Conservation (phyloP, 345 rosid genomes). For the Lepidium didymum region DNA sequence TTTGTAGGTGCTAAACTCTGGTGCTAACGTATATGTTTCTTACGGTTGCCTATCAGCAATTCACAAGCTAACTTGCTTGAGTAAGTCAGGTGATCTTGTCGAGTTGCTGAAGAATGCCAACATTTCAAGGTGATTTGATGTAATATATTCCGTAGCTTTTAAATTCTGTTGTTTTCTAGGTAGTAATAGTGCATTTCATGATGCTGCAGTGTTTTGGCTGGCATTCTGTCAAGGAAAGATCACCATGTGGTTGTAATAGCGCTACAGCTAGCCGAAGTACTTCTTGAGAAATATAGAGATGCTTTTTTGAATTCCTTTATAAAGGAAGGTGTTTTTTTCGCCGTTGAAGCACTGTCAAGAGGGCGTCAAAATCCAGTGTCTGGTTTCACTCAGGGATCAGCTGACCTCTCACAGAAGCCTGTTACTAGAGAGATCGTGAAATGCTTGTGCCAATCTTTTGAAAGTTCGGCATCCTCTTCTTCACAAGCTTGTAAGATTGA, state of each 20-base stretch:
- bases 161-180: slow-evolving; percentile 5
- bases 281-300: slow-evolving; percentile 63
- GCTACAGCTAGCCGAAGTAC: slow-evolving; percentile 57
- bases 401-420: slow-evolving; percentile 41
- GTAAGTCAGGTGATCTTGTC: slow-evolving; percentile 58
- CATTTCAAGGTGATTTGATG: slow-evolving; percentile 57
- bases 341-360: slow-evolving; percentile 56
- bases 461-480: slow-evolving; percentile 30
- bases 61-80: slow-evolving; percentile 55
- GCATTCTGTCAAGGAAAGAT: slow-evolving; percentile 77
- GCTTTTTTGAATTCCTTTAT: slow-evolving; percentile 57
- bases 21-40: slow-evolving; percentile 67
- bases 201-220: slow-evolving; percentile 78
- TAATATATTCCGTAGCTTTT: slow-evolving; percentile 2
- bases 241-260: slow-evolving; percentile 67
- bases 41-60: slow-evolving; percentile 76
- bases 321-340: slow-evolving; percentile 82
- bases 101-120: slow-evolving; percentile 57
- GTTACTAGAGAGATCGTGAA: slow-evolving; percentile 40
- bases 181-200: slow-evolving; percentile 14
- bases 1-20: slow-evolving; percentile 78
- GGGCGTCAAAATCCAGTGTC: slow-evolving; percentile 25
- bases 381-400: slow-evolving; percentile 33
- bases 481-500: slow-evolving; percentile 62
- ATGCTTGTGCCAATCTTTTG: slow-evolving; percentile 84